Evolutionary conservation across 1,284 basidiomycete genomes (phyloP), one percentile per base, ranked within the genome.

Genomic region (Pholiota adiposa): DNA sequence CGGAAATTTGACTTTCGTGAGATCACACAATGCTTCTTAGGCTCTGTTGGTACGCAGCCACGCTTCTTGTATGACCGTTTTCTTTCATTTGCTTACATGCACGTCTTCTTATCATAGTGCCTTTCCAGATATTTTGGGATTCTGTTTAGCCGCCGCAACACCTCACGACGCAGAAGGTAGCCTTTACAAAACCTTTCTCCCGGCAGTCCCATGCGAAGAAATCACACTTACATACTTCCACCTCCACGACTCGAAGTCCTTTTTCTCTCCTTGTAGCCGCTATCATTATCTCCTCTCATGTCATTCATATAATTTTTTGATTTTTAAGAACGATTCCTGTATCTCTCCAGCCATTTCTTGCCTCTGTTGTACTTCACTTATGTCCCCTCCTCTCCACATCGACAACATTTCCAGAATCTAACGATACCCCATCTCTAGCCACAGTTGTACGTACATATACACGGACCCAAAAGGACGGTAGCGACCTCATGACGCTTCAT

Each of bases 1-100:
- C n/a, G 60, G 57, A 31, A 62, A 64, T 38, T 52, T 68, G 61
- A 41, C 65, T 53, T 63, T 62, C 62, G 61, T 63, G 61, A 58
- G 64, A 62, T 56, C 44, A 18, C 58, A 51, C 21, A 50, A 52
- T 25, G 31, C 60, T 23, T 46, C 52, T 44, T 64, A 46, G 44
- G 23, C 34, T 34, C 23, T 57, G 59, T 63, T 65, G 62, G 64
- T 63, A 63, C 59, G 64, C 60, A 58, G 61, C 57, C 60, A 55
- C 60, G 18, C 58, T 59, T 58, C 44, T 54, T 25, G 43, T 25
- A n/a, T 29, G 40, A 44, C 36, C n/a, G 43, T 51, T 54, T n/a
- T 31, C 56, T 46, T 60, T 59, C 46, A 53, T 52, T 62, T 27
- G 58, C 58, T 54, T 43, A 56, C 48, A 12, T 56, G 34, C n/a